Evolutionary conservation across 495 filamentous ascomycete genomes (phyloP).

Genomic region (Penicillium dipodomyicola): DNA sequence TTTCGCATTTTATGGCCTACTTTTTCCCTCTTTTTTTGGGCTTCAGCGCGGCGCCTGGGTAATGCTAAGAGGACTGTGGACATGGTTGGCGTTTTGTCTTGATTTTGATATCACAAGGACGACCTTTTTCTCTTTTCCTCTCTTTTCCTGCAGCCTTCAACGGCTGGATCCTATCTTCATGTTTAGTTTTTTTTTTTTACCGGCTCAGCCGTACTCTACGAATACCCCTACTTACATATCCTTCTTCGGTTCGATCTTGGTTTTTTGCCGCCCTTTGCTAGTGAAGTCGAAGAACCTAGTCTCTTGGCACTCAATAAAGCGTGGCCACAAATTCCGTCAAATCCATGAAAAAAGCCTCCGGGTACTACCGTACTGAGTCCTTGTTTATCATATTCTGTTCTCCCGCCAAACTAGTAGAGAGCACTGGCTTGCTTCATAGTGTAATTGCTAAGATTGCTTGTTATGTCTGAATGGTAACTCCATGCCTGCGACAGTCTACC

Average conservation of each 20-base stretch:
- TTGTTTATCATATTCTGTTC: background rate
- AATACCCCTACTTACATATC: slow-evolving; percentile 2
- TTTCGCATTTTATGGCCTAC: background rate
- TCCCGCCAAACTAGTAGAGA: background rate
- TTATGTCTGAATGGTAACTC: background rate
- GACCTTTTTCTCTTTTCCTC: background rate
- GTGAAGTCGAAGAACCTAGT: background rate
- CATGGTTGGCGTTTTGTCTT: slow-evolving; percentile 6
- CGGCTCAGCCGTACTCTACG: background rate
- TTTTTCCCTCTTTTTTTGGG: slow-evolving; percentile 1
- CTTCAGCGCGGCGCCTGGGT: slow-evolving; percentile 10
- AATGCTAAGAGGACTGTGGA: background rate
- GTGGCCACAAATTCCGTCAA: background rate
- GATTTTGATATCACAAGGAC: slow-evolving; percentile 3
- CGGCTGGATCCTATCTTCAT: background rate
- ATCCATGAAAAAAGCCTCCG: background rate
- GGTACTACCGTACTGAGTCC: background rate
- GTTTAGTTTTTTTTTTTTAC: background rate
- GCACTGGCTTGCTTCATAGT: background rate
- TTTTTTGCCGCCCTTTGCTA: background rate
- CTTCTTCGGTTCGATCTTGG: background rate
- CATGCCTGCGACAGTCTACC: background rate
- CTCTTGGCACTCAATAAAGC: background rate
- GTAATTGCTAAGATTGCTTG: background rate
- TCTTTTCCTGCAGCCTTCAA: background rate